Percentiles rank a stretch among this genome's conserved stretches.
These are phyloP conservation scores for Musa schizocarpa DNA, from an alignment of 176 grass and related monocot genomes.

Conservation along the genomic window DNA sequence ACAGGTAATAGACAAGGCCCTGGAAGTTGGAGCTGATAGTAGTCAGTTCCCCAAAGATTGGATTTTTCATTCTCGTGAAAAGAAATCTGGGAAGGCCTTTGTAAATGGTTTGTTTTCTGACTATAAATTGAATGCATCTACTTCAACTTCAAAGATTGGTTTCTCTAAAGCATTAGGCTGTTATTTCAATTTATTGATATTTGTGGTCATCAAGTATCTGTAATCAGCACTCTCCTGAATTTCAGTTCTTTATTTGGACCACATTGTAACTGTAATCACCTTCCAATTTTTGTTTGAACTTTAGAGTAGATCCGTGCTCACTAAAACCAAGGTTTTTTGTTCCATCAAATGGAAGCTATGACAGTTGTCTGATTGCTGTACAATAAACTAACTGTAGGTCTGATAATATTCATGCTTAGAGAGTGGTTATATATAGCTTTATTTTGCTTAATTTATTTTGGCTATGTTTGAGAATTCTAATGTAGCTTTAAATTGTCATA, in stretches of 20 bases:
- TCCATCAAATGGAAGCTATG: too few species aligned
- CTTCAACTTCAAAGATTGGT: not conserved
- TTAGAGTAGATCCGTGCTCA: not conserved
- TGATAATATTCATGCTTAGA: too few species aligned
- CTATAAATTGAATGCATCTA: constrained; percentile 1
- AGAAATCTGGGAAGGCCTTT: constrained; percentile 42
- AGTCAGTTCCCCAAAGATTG: constrained; percentile 31
- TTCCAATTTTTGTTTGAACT: not conserved
- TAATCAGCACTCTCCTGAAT: not conserved
- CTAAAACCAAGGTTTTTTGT: too few species aligned
- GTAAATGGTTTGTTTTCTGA: constrained; percentile 31
- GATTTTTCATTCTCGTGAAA: constrained; percentile 48
- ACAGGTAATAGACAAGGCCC: constrained; percentile 39
- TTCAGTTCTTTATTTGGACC: not conserved
- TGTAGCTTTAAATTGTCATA: too few species aligned
- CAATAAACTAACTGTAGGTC: too few species aligned
- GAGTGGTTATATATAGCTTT: too few species aligned
- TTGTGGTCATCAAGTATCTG: not conserved
- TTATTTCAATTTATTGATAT: not conserved
- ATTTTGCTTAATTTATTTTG: too few species aligned
- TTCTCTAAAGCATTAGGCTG: not conserved
- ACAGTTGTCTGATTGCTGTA: too few species aligned
- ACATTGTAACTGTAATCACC: not conserved
- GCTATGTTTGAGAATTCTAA: too few species aligned
- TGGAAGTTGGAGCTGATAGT: constrained; percentile 41